Base-by-base conservation (phyloP, 805 yeast species). In the Lachancea thermotolerans region DNA sequence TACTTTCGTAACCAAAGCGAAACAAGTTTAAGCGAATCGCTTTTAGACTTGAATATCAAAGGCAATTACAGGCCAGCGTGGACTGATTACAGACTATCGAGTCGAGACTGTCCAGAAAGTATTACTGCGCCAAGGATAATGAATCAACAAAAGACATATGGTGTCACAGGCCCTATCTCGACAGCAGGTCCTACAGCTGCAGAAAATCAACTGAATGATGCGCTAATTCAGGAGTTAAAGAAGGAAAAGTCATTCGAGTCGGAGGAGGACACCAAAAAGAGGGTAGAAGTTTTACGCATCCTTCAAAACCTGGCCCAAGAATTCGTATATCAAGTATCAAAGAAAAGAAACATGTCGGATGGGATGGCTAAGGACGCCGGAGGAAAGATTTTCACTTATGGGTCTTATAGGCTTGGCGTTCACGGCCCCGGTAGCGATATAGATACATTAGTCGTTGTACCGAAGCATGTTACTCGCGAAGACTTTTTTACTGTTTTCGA, bases 341-440 rank as follows among this genome's bases (percentile, higher is more conserved):
- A 78, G 51, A 78, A 74, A 49, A 89, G 85, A 59, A 90, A 91
- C 59, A 89, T 93, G 96, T 80, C 89, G 31, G 98, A 93, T 49
- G 96, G 97, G 2, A 89, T 93, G 97, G 95, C 98, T 0, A 75
- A 71, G 45, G 99, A 93, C 65, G 95, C 98, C 0, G 99, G 99
- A 33, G 99, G 99, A 32, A 93, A 93, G 63, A 79, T 93, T n/a
- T 93, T 90, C 62, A 89, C 97, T 0, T 93, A 77, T 68, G 99
- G 99, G 1, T 89, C 97, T 1, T 93, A 90, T 59, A 73, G 96
- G 51, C 68, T 93, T 37, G 99, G 99, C 3, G 99, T 93, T 11
- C 88, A 90, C 67, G 98, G 98, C 0, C 98, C 98, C 0, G 98
- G 99, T 0, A 85, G 95, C 0, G 99, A 93, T 82, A 91, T 93